Evolutionary conservation across 1,284 basidiomycete genomes (phyloP).

Genomic region (Cryptococcus hybrid): DNA sequence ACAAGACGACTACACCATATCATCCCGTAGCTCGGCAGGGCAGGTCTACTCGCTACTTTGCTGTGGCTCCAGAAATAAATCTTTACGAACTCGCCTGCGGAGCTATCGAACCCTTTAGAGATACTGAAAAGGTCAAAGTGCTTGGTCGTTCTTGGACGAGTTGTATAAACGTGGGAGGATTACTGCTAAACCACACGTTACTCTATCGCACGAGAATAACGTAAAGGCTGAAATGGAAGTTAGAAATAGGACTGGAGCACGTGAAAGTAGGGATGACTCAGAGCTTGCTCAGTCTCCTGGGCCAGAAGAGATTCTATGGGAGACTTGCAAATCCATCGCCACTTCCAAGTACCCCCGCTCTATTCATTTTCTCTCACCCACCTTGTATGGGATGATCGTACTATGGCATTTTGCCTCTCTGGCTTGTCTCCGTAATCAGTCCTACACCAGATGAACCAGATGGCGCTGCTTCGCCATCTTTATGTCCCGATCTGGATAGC

Average conservation of each 20-base stretch:
- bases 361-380: constrained; percentile 64
- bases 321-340: constrained; percentile 59
- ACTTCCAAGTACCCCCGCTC: constrained; percentile 54
- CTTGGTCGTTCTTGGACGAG: constrained; percentile 55
- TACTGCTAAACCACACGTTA: constrained; percentile 72
- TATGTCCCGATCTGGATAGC: constrained; percentile 9
- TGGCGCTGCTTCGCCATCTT: background rate
- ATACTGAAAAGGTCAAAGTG: constrained; percentile 10
- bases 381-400: constrained; percentile 71
- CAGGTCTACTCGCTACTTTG: constrained; percentile 67
- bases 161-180: constrained; percentile 60
- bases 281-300: constrained; percentile 14
- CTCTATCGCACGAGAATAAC: constrained; percentile 71
- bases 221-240: constrained; percentile 53
- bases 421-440: constrained; percentile 55
- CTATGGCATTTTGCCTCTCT: constrained; percentile 74
- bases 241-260: background rate
- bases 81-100: constrained; percentile 54
- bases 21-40: constrained; percentile 34
- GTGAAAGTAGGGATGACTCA: constrained; percentile 5
- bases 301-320: constrained; percentile 59
- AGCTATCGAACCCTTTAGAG: constrained; percentile 23
- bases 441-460: constrained; percentile 10
- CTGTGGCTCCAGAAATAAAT: constrained; percentile 69
- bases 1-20: constrained; percentile 37